phyloP scores from a whole-genome alignment of 768 basidiomycete genomes.

The Lentinus tigrinus region DNA sequence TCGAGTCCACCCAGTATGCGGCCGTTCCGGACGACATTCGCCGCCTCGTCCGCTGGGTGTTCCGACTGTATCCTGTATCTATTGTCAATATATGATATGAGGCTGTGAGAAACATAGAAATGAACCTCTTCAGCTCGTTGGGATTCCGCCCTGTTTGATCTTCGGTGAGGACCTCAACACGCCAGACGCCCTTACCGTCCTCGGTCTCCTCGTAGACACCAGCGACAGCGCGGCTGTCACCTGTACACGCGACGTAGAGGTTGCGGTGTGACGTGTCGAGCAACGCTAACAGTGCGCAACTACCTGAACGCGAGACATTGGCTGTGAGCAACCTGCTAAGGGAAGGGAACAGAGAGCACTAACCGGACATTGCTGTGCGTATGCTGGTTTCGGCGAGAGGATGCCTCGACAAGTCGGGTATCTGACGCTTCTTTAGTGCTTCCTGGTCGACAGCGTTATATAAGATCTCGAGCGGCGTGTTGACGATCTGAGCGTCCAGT shows the following conservation, averaged over 20 bases:
- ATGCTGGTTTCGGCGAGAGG: conserved; percentile 71
- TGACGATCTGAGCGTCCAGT: conserved; percentile 83
- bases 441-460: conserved; percentile 54
- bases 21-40: conserved; percentile 72
- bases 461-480: conserved; percentile 73
- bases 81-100: background rate
- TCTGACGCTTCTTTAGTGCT: conserved; percentile 43
- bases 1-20: conserved; percentile 88
- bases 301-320: conserved; percentile 53
- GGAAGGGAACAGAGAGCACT: background rate
- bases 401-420: conserved; percentile 70
- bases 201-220: conserved; percentile 79
- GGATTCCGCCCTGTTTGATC: conserved; percentile 95
- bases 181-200: conserved; percentile 76
- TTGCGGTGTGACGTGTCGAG: conserved; percentile 82
- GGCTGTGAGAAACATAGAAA: background rate
- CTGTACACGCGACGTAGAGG: conserved; percentile 88
- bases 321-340: background rate
- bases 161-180: conserved; percentile 90
- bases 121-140: conserved; percentile 78
- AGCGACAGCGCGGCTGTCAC: conserved; percentile 94
- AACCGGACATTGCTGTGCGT: conserved; percentile 80
- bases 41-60: conserved; percentile 75
- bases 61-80: conserved; percentile 67
- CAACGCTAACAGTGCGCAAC: conserved; percentile 86